phyloP scores from a whole-genome alignment of 2,329 filamentous ascomycete genomes.

The Colletotrichum sp. region DNA sequence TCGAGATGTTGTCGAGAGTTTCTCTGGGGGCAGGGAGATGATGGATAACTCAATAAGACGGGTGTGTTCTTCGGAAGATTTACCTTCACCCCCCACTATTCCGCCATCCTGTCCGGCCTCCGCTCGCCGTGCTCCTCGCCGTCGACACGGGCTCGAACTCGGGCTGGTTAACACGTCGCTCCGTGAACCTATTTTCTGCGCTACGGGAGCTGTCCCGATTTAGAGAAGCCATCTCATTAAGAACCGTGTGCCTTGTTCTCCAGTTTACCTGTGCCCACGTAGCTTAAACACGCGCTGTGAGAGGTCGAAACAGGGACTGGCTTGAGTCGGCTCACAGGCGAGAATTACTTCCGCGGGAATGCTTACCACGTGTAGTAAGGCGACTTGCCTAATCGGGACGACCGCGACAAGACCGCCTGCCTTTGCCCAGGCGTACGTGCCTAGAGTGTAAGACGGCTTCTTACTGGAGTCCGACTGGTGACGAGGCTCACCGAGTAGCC shows the following conservation, averaged over 20 bases:
- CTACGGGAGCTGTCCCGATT: neutral
- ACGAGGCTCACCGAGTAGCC: neutral
- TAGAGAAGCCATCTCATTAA: neutral
- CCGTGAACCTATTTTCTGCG: neutral
- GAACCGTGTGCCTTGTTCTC: neutral
- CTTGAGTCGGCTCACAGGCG: neutral
- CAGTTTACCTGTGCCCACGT: neutral
- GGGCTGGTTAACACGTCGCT: neutral
- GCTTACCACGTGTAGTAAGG: neutral
- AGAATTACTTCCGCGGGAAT: neutral
- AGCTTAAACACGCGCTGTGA: neutral
- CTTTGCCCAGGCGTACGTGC: neutral
- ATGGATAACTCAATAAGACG: neutral
- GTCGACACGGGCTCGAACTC: neutral
- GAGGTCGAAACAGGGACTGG: neutral
- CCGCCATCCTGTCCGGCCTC: neutral
- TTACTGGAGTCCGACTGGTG: neutral
- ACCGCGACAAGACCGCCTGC: neutral
- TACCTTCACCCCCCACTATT: neutral
- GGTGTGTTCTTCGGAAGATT: neutral
- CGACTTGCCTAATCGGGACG: neutral
- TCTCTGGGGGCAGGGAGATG: neutral
- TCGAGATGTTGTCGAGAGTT: neutral
- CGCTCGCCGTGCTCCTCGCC: neutral
- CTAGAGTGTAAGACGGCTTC: neutral